Evolutionary conservation across 768 basidiomycete species (phyloP), one percentile per base, ranked within the genome.

Genomic region (Trametes punicea): DNA sequence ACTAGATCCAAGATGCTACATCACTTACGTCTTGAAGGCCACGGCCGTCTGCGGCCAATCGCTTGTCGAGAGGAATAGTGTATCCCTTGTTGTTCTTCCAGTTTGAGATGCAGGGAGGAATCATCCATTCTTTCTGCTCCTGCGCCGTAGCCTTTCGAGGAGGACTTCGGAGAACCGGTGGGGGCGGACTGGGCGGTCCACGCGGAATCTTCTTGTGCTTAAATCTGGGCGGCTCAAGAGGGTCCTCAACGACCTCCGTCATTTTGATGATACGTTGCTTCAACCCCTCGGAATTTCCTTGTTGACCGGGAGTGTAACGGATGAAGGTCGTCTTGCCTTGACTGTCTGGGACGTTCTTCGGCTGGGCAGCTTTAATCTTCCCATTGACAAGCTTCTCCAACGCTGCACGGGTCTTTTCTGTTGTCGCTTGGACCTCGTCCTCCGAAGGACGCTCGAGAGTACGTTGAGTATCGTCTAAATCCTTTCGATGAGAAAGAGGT

Each of bases 31-130:
- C 97, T 72, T 99, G 97, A 30, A 99, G 79, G 56, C 97, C 97
- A 63, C 96, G 82, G n/a, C 96, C 96, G 71, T 98, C 97, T 3
- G 97, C 96, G 34, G 97, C 97, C 50, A 99, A 77, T 61, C 96
- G 90, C 75, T 99, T 98, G 69, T 98, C 97, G 30, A 98, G 80
- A 33, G 97, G 96, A 66, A 98, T 98, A 1, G 97, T 98, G 71
- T 95, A 99, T 81, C 97, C 97, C 74, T 98, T 99, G 84, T 98
- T 98, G 78, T 99, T 99, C 77, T 99, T 99, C 97, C 97, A 99
- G 74, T 99, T 99, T 25, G 93, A 96, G 57, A 99, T 98, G 71
- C 96, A 98, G 16, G 97, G 97, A 16, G 97, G 97, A 55, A 99
- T 98, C 94, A 98, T 97, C 97, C 97, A 98, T 67, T 98, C 97